Percentiles rank a stretch among this genome's conserved stretches.
Conservation (phyloP, 2,329 filamentous ascomycete genomes). For the Neospermospora avenae region DNA sequence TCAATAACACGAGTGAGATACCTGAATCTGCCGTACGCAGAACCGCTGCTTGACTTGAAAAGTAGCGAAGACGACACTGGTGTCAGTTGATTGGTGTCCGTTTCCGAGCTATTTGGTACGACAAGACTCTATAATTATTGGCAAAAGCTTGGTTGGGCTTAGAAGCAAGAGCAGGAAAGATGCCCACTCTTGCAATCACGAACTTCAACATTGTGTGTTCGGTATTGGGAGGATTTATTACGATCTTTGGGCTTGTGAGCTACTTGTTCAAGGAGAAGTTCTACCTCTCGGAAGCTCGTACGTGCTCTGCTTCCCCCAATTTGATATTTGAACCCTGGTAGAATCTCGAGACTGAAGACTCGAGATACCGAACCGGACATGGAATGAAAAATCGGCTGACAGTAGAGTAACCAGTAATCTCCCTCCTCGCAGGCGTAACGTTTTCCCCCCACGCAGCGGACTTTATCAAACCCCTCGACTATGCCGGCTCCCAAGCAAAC, state of each 20-base stretch:
- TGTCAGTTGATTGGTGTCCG: constrained; percentile 31
- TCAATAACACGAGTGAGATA: constrained; percentile 42
- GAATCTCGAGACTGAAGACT: background rate
- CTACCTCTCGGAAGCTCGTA: constrained; percentile 87
- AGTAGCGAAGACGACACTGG: constrained; percentile 41
- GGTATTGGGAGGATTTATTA: constrained; percentile 81
- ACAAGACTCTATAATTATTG: background rate
- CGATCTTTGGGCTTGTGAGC: constrained; percentile 85
- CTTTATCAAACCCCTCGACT: constrained; percentile 71
- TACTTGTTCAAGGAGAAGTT: constrained; percentile 87
- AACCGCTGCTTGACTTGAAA: constrained; percentile 33
- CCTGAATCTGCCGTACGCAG: constrained; percentile 26
- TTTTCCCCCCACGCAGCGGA: constrained; percentile 78
- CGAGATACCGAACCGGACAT: too few species aligned
- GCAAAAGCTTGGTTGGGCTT: constrained; percentile 1
- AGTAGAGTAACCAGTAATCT: constrained; percentile 61
- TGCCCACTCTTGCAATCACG: constrained; percentile 47
- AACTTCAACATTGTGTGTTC: constrained; percentile 56
- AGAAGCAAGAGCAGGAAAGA: constrained; percentile 22
- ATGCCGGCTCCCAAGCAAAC: constrained; percentile 58
- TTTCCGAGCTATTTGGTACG: background rate
- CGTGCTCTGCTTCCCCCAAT: constrained; percentile 33
- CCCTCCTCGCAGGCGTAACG: constrained; percentile 71
- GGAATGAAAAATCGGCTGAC: background rate
- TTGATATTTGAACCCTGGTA: background rate